Evolutionary conservation across 768 basidiomycete species (phyloP).

Genomic region (Suillus lakei): DNA sequence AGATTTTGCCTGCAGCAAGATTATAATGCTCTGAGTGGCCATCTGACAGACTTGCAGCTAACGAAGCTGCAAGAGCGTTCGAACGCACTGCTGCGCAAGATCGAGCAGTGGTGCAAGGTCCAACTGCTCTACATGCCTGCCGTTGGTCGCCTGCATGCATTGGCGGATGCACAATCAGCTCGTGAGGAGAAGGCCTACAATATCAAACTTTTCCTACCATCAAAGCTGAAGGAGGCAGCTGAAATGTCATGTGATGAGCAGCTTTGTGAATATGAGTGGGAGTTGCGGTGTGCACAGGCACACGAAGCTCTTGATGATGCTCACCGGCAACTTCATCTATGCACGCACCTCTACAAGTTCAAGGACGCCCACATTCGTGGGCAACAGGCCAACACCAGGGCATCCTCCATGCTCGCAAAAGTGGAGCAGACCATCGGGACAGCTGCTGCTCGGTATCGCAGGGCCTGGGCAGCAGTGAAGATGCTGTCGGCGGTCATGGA

Average conservation of each 20-base stretch:
- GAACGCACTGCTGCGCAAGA: conserved; percentile 23
- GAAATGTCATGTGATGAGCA: neutral
- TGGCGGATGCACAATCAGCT: no score
- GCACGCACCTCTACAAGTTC: conserved; percentile 27
- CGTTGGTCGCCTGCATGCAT: no score
- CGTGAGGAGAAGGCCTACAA: no score
- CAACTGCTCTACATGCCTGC: conserved; percentile 35
- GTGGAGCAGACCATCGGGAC: neutral
- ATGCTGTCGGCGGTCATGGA: no score
- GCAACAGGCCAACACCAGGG: neutral
- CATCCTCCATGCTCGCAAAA: neutral
- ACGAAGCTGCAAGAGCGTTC: conserved; percentile 30
- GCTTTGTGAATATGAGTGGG: conserved; percentile 23
- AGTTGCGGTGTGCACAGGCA: conserved; percentile 35
- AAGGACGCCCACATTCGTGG: conserved; percentile 14
- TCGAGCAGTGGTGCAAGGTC: conserved; percentile 32
- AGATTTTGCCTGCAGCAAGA: neutral
- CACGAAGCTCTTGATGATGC: conserved; percentile 33
- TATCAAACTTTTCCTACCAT: no score
- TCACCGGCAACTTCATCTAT: conserved; percentile 31
- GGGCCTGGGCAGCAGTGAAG: no score
- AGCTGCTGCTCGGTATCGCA: neutral
- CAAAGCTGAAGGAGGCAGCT: neutral
- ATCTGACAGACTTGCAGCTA: conserved; percentile 33
- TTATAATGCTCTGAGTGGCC: conserved; percentile 12